A percentile compares a stretch with the other conserved stretches of the same genome.
Conservation (phyloP, 2,329 filamentous ascomycete species). For the Ceratocystis eucalypticola region DNA sequence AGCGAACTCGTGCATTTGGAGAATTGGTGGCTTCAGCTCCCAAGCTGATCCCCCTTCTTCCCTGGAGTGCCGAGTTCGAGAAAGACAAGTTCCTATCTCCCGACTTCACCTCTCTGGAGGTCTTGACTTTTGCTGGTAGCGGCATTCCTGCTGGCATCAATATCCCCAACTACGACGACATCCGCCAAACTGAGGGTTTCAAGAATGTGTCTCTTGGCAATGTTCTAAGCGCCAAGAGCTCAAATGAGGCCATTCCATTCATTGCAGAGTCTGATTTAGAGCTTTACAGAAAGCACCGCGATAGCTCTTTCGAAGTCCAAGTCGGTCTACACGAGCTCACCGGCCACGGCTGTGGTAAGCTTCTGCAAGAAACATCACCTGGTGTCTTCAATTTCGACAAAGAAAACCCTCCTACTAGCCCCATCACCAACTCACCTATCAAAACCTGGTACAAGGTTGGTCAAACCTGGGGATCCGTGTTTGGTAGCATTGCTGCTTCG, state of each 20-base stretch:
- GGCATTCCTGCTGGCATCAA: constrained; percentile 58
- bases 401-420: constrained; percentile 66
- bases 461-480: constrained; percentile 88
- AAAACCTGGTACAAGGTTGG: constrained; percentile 86
- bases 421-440: constrained; percentile 60
- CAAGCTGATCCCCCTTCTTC: constrained; percentile 71
- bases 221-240: constrained; percentile 77
- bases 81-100: constrained; percentile 93
- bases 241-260: constrained; percentile 85
- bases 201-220: constrained; percentile 93
- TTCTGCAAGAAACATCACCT: constrained; percentile 74
- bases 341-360: constrained; percentile 82
- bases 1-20: constrained; percentile 77
- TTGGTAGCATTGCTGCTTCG: constrained; percentile 71
- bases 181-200: constrained; percentile 72
- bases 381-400: constrained; percentile 82
- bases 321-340: constrained; percentile 85
- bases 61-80: constrained; percentile 80
- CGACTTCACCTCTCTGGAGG: constrained; percentile 90
- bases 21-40: constrained; percentile 72
- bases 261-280: constrained; percentile 65
- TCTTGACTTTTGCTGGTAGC: constrained; percentile 58
- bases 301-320: constrained; percentile 85
- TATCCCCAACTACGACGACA: constrained; percentile 60
- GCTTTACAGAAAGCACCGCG: constrained; percentile 69